Evolutionary conservation across 345 rosid genomes (phyloP).

Genomic region (Lumnitzera racemosa): DNA sequence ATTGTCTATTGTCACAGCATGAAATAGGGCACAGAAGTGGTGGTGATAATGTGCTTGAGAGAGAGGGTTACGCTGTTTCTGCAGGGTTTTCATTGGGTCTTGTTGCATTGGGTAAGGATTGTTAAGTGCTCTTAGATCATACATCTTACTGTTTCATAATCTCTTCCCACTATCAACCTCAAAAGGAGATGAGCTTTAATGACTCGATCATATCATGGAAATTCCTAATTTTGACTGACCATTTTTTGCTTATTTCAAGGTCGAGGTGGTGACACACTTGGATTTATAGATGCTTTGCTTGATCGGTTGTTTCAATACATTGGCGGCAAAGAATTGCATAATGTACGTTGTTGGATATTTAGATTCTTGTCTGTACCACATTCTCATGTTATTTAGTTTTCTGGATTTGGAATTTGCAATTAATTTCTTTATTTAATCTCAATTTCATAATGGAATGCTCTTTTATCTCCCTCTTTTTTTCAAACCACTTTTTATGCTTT

Average conservation of each 20-base stretch:
- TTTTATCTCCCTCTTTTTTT: no score
- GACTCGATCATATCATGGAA: no score
- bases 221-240: neutral
- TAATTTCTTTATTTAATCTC: neutral
- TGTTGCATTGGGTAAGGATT: constrained; percentile 74
- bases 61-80: constrained; percentile 98
- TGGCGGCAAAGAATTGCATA: constrained; percentile 80
- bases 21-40: constrained; percentile 97
- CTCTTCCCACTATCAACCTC: neutral
- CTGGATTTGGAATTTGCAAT: constrained; percentile 2
- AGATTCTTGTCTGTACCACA: constrained; percentile 9
- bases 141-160: no score
- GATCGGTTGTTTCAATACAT: constrained; percentile 72
- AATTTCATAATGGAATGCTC: no score
- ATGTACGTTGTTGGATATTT: constrained; percentile 24
- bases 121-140: no score
- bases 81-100: constrained; percentile 99
- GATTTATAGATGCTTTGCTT: constrained; percentile 67
- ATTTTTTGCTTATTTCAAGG: constrained; percentile 40
- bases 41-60: constrained; percentile 98
- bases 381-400: constrained; percentile 12
- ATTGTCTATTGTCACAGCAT: constrained; percentile 39
- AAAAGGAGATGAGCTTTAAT: neutral
- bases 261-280: constrained; percentile 75
- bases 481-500: no score